These are phyloP conservation scores for Penicillium pancosmium DNA, from an alignment of 495 filamentous ascomycete genomes.

Conservation along the genomic window DNA sequence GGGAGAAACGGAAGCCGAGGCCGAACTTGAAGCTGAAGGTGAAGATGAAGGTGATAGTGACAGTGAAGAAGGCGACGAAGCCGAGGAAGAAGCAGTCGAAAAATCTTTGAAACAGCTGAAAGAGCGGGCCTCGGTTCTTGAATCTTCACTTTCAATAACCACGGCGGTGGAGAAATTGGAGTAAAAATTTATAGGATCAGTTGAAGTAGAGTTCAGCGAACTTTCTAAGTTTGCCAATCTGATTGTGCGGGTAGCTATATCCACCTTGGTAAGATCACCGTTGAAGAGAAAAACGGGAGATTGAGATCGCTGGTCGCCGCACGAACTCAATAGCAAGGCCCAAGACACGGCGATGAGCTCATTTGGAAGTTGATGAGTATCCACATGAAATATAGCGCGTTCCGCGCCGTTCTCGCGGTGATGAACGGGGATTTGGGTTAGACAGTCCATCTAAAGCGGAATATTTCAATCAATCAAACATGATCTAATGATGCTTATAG, in stretches of 20 bases:
- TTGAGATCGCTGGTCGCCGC: slow-evolving; percentile 36
- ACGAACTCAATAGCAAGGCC: slow-evolving; percentile 43
- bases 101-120: not conserved
- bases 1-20: not conserved
- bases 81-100: not conserved
- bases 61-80: not conserved
- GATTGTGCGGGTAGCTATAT: slow-evolving; percentile 31
- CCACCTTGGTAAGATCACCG: slow-evolving; percentile 32
- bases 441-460: slow-evolving; percentile 23
- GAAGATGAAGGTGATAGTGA: not conserved
- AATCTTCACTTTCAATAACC: slow-evolving; percentile 19
- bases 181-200: slow-evolving; percentile 18
- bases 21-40: not conserved
- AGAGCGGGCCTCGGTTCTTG: not conserved
- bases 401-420: slow-evolving; percentile 19
- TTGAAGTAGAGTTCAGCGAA: slow-evolving; percentile 12
- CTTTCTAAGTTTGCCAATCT: slow-evolving; percentile 16
- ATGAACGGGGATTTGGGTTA: slow-evolving; percentile 27
- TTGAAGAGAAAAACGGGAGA: slow-evolving; percentile 40
- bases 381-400: slow-evolving; percentile 20
- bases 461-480: slow-evolving; percentile 14
- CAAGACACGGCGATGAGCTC: slow-evolving; percentile 40
- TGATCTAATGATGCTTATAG: slow-evolving; percentile 22
- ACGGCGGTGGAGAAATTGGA: slow-evolving; percentile 13
- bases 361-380: slow-evolving; percentile 19